Evolutionary conservation across 257 asterid genomes (phyloP), one percentile per base, ranked within the genome.

Genomic region (Catharanthus roseus): DNA sequence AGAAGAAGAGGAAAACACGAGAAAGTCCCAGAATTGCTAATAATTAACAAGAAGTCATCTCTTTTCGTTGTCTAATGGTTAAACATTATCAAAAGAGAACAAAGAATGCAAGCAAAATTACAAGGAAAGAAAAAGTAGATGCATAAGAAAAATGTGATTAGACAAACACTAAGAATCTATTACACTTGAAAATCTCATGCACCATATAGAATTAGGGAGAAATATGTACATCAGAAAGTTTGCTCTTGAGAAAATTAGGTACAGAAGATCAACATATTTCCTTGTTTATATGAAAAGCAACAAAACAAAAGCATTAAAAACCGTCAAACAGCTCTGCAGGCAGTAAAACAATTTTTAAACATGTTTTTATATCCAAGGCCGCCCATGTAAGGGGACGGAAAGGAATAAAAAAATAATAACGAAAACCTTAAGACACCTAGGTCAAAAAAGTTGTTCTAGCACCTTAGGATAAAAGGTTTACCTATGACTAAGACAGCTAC

Each of bases 401-500:
- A 44, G 4, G 1, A 45, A 66, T 66, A 56, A 9, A n/a, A 29
- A 45, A 66, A 18, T 34, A 65, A 0, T 16, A 41, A 24, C 19
- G 53, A 15, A 65, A 39, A 58, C 65, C 12, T 7, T 45, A 31
- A 9, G 44, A 60, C 44, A 16, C 33, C 44, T 60, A 60, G 21
- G 15, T 11, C 9, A n/a, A 23, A 60, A 12, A 60, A 60, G 26
- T 58, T 29, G 31, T 58, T 58, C 41, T 58, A 58, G 42, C 24
- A 58, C 41, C 23, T 5, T 29, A 18, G 6, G 41, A 58, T 58
- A 33, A 58, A 57, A 58, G 66, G 23, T 60, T 60, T 60, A 60
- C 66, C 66, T 60, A 44, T 60, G 66, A 31, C 66, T 60, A 33
- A 60, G 24, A 60, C 66, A 60, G 66, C 44, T 60, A 60, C 26